A percentile compares a stretch with the other conserved stretches of the same genome.
These are phyloP conservation scores for Fraxinus pennsylvanica DNA, from an alignment of 257 asterid species.

Conservation along the genomic window DNA sequence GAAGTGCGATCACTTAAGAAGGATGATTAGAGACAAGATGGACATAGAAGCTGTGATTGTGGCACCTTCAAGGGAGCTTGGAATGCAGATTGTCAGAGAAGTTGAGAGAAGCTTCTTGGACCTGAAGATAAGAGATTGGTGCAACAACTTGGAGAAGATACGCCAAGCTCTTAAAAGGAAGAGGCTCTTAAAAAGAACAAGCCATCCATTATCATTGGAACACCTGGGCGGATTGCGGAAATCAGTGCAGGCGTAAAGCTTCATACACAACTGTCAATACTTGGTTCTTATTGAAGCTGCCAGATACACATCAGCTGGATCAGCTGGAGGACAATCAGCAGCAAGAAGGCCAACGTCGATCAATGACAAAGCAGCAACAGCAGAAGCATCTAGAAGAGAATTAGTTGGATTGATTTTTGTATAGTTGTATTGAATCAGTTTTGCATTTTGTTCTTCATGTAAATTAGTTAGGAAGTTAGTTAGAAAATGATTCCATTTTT, in stretches of 20 bases:
- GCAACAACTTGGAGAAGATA: slow-evolving; percentile 55
- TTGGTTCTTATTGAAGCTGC: slow-evolving; percentile 36
- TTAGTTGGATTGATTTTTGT: no score
- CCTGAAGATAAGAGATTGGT: slow-evolving; percentile 79
- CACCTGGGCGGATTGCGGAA: slow-evolving; percentile 94
- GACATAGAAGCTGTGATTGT: slow-evolving; percentile 77
- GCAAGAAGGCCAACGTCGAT: no score
- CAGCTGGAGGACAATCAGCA: no score
- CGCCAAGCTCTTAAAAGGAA: slow-evolving; percentile 31
- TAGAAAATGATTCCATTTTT: no score
- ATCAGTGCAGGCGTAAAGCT: slow-evolving; percentile 86
- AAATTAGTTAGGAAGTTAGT: no score
- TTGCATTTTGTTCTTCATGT: no score
- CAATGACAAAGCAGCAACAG: no score
- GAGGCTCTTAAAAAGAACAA: slow-evolving; percentile 91
- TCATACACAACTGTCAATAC: slow-evolving; percentile 74
- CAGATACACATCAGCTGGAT: no score
- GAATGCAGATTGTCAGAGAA: slow-evolving; percentile 97
- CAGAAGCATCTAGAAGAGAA: no score
- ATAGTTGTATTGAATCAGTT: no score
- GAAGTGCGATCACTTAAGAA: slow-evolving; percentile 50
- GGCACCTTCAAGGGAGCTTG: slow-evolving; percentile 97
- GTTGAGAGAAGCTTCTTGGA: slow-evolving; percentile 83
- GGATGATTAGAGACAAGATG: slow-evolving; percentile 35
- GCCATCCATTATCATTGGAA: slow-evolving; percentile 85